These are phyloP conservation scores for Termitomyces sp. DNA, from an alignment of 768 basidiomycete species.

Conservation along the genomic window DNA sequence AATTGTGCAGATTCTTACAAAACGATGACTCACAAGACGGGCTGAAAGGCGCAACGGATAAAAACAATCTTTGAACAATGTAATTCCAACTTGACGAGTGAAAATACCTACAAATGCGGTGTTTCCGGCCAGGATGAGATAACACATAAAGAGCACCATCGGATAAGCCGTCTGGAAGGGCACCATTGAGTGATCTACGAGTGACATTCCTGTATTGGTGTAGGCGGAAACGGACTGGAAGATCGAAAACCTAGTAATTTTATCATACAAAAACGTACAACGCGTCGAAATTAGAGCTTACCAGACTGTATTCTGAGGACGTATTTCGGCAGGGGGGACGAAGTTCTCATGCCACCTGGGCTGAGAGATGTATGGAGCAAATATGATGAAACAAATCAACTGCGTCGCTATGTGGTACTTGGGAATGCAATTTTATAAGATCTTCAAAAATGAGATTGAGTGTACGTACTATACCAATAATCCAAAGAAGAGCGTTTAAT, in stretches of 20 bases:
- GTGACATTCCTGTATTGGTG: slow-evolving; percentile 83
- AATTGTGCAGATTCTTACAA: neutral
- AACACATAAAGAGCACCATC: slow-evolving; percentile 66
- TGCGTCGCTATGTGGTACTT: slow-evolving; percentile 81
- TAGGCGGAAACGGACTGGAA: slow-evolving; percentile 87
- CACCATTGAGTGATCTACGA: slow-evolving; percentile 87
- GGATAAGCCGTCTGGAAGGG: slow-evolving; percentile 86
- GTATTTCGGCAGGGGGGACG: slow-evolving; percentile 49
- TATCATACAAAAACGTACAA: neutral
- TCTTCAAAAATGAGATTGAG: neutral
- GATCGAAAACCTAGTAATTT: slow-evolving; percentile 60
- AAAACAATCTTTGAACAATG: neutral
- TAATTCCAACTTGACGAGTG: neutral
- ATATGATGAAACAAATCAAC: slow-evolving; percentile 60
- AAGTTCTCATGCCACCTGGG: slow-evolving; percentile 58
- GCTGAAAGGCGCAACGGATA: slow-evolving; percentile 35
- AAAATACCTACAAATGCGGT: slow-evolving; percentile 77
- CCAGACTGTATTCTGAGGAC: slow-evolving; percentile 61
- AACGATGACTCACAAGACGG: slow-evolving; percentile 66
- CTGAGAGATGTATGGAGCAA: slow-evolving; percentile 75
- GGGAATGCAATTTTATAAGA: neutral
- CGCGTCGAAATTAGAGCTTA: slow-evolving; percentile 19
- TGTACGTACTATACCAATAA: slow-evolving; percentile 62
- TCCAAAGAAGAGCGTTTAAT: slow-evolving; percentile 75
- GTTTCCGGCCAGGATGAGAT: slow-evolving; percentile 87